Evolutionary conservation across 257 asterid genomes (phyloP), one percentile per base, ranked within the genome.

Genomic region (Agastache rugosa): DNA sequence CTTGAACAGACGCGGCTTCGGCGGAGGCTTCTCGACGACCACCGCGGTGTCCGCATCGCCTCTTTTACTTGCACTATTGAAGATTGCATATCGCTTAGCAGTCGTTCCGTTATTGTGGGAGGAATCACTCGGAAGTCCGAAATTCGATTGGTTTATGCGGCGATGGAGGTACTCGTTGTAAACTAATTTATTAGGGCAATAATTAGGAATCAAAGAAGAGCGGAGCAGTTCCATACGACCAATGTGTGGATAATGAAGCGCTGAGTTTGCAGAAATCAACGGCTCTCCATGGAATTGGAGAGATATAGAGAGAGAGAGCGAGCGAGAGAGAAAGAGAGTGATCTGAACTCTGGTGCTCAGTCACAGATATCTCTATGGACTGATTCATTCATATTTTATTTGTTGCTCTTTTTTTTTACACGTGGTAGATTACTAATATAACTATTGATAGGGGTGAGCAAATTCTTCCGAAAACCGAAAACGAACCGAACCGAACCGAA

Each of bases 11-110:
- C 74, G 83, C 20, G 25, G 80, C 59, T 53, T 73, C 0, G 60
- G 59, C 66, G 83, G 85, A n/a, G 87, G 90, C 81, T 80, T 86
- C 82, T 87, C 91, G 75, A 87, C 90, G 76, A 82, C 91, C 47
- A 84, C 87, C n/a, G 91, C 85, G 9, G 89, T 81, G 39, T 88
- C 97, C 50, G 79, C 75, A 34, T 78, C 88, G 45, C 88, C 83
- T 69, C 91, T 76, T 68, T 81, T 79, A 29, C 66, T 75, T 44
- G 82, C 86, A 63, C 69, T 79, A 63, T 69, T 79, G 34, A 67
- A 55, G 44, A 77, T 73, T 2, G 68, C 64, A 11, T 59, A 73
- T 61, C 74, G 53, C 4, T 71, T 77, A 20, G 56, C 78, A 16
- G 50, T 47, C 23, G 55, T 78, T 5, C 66, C 63, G 15, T 60